Evolutionary conservation across 345 rosid species (phyloP), one percentile per base, ranked within the genome.

Genomic region (Tarenaya hassleriana): DNA sequence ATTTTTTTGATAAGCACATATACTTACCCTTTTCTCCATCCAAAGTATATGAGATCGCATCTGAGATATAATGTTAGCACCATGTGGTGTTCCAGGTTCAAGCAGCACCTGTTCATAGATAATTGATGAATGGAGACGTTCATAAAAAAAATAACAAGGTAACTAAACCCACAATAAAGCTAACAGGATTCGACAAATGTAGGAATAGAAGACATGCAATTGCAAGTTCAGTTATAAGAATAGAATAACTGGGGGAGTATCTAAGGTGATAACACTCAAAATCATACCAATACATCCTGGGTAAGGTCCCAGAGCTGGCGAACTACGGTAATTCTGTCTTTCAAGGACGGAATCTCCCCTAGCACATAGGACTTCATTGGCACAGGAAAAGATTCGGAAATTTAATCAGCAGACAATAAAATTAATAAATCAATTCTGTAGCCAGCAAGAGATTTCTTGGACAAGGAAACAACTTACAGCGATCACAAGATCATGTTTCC

Each of bases 271-370:
- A 39, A 41, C 47, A 34, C 12, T 31, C 14, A 53, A 62, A 56
- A 24, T 1, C 58, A 41, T 85, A 92, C 97, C 87, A 92, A 71
- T 69, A 92, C 77, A 83, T 88, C 99, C 48, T 47, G 53, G 16
- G 99, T 92, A 60, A 88, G 97, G 72, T 80, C 82, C 99, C 99
- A 92, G 64, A 92, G 97, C 65, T 88, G 98, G 66, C 94, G 94
- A 42, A 83, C 94, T 24, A 72, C 71, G 1, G 97, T 74, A 63
- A 81, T 77, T 63, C 91, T 83, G 66, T 88, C 97, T 75, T 83
- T 73, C 58, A 85, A 61, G 18, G 95, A 88, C 7, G 99, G 96
- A 69, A 91, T 83, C 79, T 92, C 97, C 49, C 99, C 99, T 57
- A 88, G 82, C 58, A 86, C 95, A 64, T 92, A 86, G 9, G 99